Evolutionary conservation across 2,329 filamentous ascomycete genomes (phyloP).

Genomic region (Microcera coccophila): DNA sequence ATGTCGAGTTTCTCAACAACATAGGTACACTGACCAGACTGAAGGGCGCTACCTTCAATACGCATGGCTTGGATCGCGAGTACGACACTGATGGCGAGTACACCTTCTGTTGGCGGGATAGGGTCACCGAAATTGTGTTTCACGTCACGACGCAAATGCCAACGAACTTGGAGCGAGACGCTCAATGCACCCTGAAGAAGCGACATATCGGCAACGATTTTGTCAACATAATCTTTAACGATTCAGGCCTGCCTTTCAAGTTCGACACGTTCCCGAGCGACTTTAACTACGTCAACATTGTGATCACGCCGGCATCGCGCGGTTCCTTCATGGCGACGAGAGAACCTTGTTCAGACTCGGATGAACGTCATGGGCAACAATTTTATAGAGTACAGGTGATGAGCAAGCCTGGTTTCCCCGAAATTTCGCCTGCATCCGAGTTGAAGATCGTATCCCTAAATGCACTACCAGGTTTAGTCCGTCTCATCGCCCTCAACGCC

Average conservation of each 20-base stretch:
- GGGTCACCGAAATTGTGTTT: slow-evolving; percentile 92
- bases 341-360: slow-evolving; percentile 32
- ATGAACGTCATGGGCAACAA: slow-evolving; percentile 36
- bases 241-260: slow-evolving; percentile 82
- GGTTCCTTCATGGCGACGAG: slow-evolving; percentile 69
- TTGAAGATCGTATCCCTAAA: slow-evolving; percentile 83
- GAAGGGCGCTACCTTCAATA: slow-evolving; percentile 82
- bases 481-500: slow-evolving; percentile 85
- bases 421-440: slow-evolving; percentile 84
- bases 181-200: slow-evolving; percentile 79
- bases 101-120: slow-evolving; percentile 90
- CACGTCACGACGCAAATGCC: slow-evolving; percentile 98
- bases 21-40: slow-evolving; percentile 79
- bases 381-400: slow-evolving; percentile 91
- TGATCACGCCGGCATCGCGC: slow-evolving; percentile 83
- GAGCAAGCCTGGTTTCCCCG: slow-evolving; percentile 82
- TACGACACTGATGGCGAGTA: slow-evolving; percentile 79
- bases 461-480: slow-evolving; percentile 79
- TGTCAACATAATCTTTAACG: slow-evolving; percentile 97
- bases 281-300: slow-evolving; percentile 96
- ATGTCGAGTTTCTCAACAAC: slow-evolving; percentile 76
- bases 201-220: slow-evolving; percentile 95
- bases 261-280: slow-evolving; percentile 92
- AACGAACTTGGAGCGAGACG: slow-evolving; percentile 72
- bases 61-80: slow-evolving; percentile 79